A percentile compares a stretch with the other conserved stretches of the same genome.
Evolutionary conservation across 176 grass and related monocot genomes (phyloP).

Genomic region (Microstegium vimineum): DNA sequence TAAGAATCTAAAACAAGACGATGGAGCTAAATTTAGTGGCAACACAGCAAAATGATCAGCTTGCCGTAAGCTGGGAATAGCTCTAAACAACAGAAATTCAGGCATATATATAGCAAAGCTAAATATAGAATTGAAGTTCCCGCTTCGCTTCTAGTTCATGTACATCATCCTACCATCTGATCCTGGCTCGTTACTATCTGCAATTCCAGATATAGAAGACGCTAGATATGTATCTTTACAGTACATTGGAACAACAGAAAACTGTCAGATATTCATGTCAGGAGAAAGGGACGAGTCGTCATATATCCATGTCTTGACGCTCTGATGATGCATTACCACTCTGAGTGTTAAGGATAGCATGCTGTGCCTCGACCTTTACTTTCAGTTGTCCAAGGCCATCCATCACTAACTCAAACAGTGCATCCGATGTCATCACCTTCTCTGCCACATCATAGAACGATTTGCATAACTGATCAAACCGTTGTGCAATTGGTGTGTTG

Average conservation of each 20-base stretch:
- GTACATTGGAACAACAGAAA: not conserved
- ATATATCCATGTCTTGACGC: not conserved
- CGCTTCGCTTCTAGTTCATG: not conserved
- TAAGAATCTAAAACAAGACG: not conserved
- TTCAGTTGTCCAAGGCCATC: not conserved
- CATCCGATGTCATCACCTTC: not conserved
- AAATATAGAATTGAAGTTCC: slow-evolving; percentile 13
- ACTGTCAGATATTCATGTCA: not conserved
- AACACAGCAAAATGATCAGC: not conserved
- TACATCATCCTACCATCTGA: not conserved
- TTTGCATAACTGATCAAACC: not conserved
- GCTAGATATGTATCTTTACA: not conserved
- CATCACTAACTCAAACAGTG: not conserved
- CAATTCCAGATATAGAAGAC: not conserved
- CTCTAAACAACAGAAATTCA: not conserved
- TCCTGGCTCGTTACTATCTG: not conserved
- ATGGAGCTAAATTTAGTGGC: slow-evolving; percentile 15
- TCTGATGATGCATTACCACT: not conserved
- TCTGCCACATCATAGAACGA: not conserved
- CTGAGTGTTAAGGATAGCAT: not conserved
- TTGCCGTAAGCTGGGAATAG: not conserved
- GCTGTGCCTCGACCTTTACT: not conserved
- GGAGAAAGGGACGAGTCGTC: not conserved
- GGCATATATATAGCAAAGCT: not conserved
- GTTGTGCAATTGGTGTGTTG: not conserved